Evolutionary conservation across 306 rosid species (phyloP).

Genomic region (Ormosia semicastrata): DNA sequence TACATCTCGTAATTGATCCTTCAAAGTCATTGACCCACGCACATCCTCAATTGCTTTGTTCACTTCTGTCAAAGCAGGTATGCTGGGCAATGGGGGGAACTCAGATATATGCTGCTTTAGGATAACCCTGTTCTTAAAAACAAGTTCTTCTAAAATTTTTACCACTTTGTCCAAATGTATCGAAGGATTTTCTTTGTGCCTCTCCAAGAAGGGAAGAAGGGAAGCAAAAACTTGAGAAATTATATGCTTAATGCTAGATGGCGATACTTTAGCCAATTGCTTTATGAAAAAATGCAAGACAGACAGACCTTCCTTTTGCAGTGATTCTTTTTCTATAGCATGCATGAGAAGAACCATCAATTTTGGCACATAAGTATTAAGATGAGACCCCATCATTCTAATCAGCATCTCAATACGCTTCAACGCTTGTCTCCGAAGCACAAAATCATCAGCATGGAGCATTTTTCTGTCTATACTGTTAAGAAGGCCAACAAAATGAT

Average conservation of each 20-base stretch:
- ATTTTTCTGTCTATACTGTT: conserved; percentile 84
- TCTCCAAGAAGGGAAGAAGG: conserved; percentile 86
- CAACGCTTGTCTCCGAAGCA: conserved; percentile 78
- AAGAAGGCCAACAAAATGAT: conserved; percentile 89
- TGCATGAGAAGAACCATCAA: conserved; percentile 94
- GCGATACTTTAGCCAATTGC: conserved; percentile 72
- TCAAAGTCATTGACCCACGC: conserved; percentile 82
- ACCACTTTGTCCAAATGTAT: conserved; percentile 72
- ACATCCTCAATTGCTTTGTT: conserved; percentile 79
- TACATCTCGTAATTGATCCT: conserved; percentile 68
- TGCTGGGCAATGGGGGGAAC: conserved; percentile 84
- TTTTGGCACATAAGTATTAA: conserved; percentile 85
- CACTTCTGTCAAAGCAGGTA: conserved; percentile 72
- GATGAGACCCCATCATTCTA: conserved; percentile 90
- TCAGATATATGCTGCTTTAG: conserved; percentile 69
- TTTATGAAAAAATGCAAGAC: conserved; percentile 76
- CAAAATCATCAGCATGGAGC: conserved; percentile 83
- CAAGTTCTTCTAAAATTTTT: conserved; percentile 79
- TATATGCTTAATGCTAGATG: conserved; percentile 84
- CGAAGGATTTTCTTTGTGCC: conserved; percentile 72
- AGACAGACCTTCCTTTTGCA: conserved; percentile 79
- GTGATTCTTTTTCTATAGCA: conserved; percentile 70
- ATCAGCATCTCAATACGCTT: conserved; percentile 87
- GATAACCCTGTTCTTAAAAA: conserved; percentile 57
- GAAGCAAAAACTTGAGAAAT: conserved; percentile 95